Evolutionary conservation across 371 early-diverging fungal genomes (phyloP).

Genomic region (Catenaria anguillulae): DNA sequence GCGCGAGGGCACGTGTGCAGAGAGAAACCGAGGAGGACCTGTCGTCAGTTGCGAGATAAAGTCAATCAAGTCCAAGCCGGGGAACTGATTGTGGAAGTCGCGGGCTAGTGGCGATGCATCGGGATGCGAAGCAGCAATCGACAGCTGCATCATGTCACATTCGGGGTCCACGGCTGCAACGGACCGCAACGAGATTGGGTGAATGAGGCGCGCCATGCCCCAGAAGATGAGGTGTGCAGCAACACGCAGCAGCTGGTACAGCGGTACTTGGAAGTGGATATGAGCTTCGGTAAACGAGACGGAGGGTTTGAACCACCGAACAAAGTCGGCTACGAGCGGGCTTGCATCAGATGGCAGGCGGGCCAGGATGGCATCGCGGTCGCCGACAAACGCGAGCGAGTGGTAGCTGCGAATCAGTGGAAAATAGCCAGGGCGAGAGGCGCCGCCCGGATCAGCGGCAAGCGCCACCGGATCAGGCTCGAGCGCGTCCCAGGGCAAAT

Average conservation of each 20-base stretch:
- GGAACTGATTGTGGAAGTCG: too few species aligned
- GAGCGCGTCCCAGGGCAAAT: background rate
- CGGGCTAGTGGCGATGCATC: background rate
- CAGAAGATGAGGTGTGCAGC: conserved; percentile 5
- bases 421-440: background rate
- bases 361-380: background rate
- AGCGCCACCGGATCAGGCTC: background rate
- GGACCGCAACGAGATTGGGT: background rate
- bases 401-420: background rate
- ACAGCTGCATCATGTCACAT: background rate
- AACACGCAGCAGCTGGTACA: conserved; percentile 4
- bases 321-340: conserved; percentile 2
- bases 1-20: background rate
- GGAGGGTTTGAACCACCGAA: background rate
- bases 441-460: background rate
- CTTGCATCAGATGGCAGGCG: background rate
- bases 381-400: background rate
- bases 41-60: background rate
- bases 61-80: background rate
- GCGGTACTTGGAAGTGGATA: background rate
- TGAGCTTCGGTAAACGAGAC: background rate
- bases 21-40: background rate
- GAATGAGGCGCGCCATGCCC: background rate
- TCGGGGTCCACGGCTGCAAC: background rate
- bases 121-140: too few species aligned